These are phyloP conservation scores for Neonectria coccinea DNA, from an alignment of 2,329 filamentous ascomycete species.

Conservation along the genomic window DNA sequence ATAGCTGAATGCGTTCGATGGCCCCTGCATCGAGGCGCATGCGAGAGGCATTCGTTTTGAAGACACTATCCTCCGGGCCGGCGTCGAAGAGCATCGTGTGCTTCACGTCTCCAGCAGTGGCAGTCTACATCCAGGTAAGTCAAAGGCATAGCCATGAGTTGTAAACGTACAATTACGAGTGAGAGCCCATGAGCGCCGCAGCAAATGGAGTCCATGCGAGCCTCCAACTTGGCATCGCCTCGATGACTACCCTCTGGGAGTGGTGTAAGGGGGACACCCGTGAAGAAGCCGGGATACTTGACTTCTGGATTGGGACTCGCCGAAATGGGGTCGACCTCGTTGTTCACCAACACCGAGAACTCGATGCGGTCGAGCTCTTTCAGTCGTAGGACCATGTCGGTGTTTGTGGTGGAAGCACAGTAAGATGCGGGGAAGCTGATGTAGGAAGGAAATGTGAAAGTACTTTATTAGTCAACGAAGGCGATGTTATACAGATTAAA, in stretches of 20 bases:
- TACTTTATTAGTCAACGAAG: not conserved
- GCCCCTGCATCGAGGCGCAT: not conserved
- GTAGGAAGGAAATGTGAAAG: not conserved
- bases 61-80: conserved; percentile 63
- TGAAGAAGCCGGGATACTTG: conserved; percentile 56
- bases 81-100: conserved; percentile 65
- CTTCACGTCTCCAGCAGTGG: conserved; percentile 55
- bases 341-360: conserved; percentile 63
- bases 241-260: conserved; percentile 46
- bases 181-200: conserved; percentile 67
- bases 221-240: conserved; percentile 56
- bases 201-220: conserved; percentile 63
- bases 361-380: conserved; percentile 49
- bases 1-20: conserved; percentile 62
- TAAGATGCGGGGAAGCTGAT: not conserved
- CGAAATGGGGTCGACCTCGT: conserved; percentile 66
- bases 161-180: conserved; percentile 57
- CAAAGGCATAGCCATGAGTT: not conserved
- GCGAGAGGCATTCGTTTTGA: conserved; percentile 61
- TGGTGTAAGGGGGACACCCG: conserved; percentile 52
- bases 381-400: not conserved
- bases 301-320: conserved; percentile 57
- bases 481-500: not conserved
- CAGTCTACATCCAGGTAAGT: conserved; percentile 53
- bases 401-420: not conserved